Evolutionary conservation across 441 rosid genomes (phyloP), one percentile per base, ranked within the genome.

Genomic region (Croton setiger): DNA sequence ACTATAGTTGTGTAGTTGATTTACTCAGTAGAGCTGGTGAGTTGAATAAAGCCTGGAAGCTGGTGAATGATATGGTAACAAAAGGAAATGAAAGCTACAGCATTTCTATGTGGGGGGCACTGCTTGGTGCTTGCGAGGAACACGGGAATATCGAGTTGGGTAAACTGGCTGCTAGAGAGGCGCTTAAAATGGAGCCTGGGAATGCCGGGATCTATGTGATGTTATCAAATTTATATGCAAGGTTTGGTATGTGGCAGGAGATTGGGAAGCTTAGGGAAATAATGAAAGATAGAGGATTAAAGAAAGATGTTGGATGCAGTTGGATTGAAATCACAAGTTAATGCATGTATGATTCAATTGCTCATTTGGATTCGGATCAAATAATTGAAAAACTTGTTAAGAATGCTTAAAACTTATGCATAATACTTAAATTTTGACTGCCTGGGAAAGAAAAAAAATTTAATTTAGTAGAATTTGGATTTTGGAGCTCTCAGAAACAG

Each of bases 51-150:
- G 86, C 88, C 23, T 75, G 73, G 85, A 79, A 74, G 57, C 35
- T 87, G 55, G 73, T 83, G 1, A 72, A 74, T 17, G 86, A 80
- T 72, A 79, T 81, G 87, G 39, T 79, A 4, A 21, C 53, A 3
- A 66, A 70, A 74, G 82, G 81, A 61, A 68, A 69, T 57, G 74
- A 60, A 55, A 65, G 57, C 33, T 67, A 57, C 60, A 70, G 73
- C 65, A 65, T 79, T 76, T 80, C 87, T 2, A 71, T 83, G 87
- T 85, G 88, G 88, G 87, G 85, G 36, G 66, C 86, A 70, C 72
- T 87, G 73, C 85, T 83, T 52, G 74, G 78, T 54, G 82, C 86
- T 61, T 78, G 87, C 48, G 66, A 75, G 47, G 80, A 79, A 44
- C 69, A 68, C 18, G 80, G 86, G 37, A 77, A 80, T 64, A 55